A percentile compares a stretch with the other conserved stretches of the same genome.
Evolutionary conservation across 2,329 filamentous ascomycete genomes (phyloP).

Genomic region (Paradendryphiella salina): DNA sequence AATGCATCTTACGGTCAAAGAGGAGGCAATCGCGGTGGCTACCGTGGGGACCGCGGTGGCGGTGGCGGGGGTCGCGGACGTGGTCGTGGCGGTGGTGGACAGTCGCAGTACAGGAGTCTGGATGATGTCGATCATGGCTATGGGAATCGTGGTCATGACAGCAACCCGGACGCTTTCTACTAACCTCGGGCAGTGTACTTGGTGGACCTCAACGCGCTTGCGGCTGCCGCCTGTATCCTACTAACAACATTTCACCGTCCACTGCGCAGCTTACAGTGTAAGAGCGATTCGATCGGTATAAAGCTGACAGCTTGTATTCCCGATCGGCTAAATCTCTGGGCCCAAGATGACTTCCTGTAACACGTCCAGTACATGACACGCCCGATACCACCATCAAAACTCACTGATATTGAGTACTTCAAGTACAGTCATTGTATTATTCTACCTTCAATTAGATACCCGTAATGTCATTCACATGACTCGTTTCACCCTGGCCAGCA

Average conservation of each 20-base stretch:
- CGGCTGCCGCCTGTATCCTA: neutral
- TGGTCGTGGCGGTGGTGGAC: conserved; percentile 37
- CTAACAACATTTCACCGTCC: neutral
- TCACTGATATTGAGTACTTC: neutral
- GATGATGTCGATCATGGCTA: conserved; percentile 48
- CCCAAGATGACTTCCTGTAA: conserved; percentile 1
- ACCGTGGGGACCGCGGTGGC: conserved; percentile 47
- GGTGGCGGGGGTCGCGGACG: conserved; percentile 38
- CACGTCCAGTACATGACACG: neutral
- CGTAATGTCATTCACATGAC: neutral
- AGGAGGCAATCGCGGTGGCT: conserved; percentile 49
- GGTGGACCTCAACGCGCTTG: neutral
- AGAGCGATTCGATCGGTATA: neutral
- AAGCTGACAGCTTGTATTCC: neutral
- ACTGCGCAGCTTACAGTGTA: neutral
- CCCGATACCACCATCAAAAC: neutral
- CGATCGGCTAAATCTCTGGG: neutral
- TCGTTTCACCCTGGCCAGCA: neutral
- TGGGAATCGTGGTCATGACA: conserved; percentile 37
- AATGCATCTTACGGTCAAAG: conserved; percentile 38
- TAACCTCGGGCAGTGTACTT: conserved; percentile 8
- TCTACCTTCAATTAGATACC: conserved; percentile 5
- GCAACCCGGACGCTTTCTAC: conserved; percentile 43
- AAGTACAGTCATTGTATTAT: neutral
- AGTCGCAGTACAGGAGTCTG: conserved; percentile 49